Conservation (phyloP, 1,284 basidiomycete genomes). For the Ganoderma multipileum region DNA sequence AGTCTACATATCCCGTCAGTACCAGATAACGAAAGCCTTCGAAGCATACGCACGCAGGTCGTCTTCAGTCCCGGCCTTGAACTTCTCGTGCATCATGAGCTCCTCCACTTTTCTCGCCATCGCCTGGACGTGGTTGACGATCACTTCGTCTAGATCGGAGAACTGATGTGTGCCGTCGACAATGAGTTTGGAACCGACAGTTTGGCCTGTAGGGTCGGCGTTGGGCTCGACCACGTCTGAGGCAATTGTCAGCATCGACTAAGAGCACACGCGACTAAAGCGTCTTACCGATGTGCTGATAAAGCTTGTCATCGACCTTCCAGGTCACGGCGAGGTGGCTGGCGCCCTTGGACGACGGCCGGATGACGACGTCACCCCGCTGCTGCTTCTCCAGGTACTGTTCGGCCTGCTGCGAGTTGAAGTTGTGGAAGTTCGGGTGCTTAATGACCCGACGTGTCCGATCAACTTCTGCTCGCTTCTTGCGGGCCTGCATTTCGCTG, state of each 20-base stretch:
- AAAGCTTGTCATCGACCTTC: conserved; percentile 98
- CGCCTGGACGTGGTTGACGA: conserved; percentile 96
- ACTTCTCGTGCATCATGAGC: conserved; percentile 96
- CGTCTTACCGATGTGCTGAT: conserved; percentile 89
- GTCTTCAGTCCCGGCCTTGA: conserved; percentile 87
- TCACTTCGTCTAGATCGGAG: conserved; percentile 96
- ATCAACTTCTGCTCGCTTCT: conserved; percentile 84
- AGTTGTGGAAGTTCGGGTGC: conserved; percentile 98
- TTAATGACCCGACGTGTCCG: conserved; percentile 89
- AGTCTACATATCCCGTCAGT: conserved; percentile 55
- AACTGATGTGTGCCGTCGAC: conserved; percentile 88
- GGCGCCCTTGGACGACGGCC: conserved; percentile 93
- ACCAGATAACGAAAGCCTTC: conserved; percentile 6
- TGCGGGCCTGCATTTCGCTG: conserved; percentile 77
- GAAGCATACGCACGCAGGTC: conserved; percentile 80
- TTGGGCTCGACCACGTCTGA: conserved; percentile 90
- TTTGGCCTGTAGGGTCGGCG: conserved; percentile 71
- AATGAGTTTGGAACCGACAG: conserved; percentile 76
- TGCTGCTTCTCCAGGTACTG: conserved; percentile 89
- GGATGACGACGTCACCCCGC: conserved; percentile 93
- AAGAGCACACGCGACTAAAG: background rate
- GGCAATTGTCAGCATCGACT: background rate
- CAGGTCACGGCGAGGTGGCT: conserved; percentile 98
- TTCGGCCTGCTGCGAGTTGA: conserved; percentile 93
- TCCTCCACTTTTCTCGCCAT: conserved; percentile 96